Evolutionary conservation across 345 rosid species (phyloP), one percentile per base, ranked within the genome.

Genomic region (Salix purpurea): DNA sequence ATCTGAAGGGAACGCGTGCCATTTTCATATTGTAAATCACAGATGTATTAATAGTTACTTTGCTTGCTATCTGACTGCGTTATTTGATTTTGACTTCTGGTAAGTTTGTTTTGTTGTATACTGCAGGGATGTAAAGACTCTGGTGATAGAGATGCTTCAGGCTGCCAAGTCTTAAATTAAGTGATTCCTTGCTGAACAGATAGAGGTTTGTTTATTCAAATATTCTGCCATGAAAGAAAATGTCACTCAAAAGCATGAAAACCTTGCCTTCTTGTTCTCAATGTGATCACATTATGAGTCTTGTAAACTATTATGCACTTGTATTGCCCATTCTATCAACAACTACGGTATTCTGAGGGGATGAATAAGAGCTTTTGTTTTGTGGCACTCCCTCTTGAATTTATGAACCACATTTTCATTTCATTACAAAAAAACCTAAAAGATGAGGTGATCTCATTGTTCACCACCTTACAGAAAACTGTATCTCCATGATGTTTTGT

Each of bases 71-170:
- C 21, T 60, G 34, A 75, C 36, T 65, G 61, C 4, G 5, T 21
- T 71, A 56, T 67, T 23, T 61, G 26, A 42, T 24, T 37, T 39
- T 40, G n/a, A 8, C 61, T 26, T 67, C 24, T 74, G 19, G 61
- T 39, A 9, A 66, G 77, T 69, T 76, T 32, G 62, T 85, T 54
- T 73, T 85, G 52, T 44, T 78, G 76, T 46, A 4, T 69, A 67
- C 37, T 68, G 18, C 77, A 94, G 98, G 94, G 97, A 91, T 86
- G 92, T 92, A 83, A 94, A 94, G 86, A 92, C 91, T 71, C 82
- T 92, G 28, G 78, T 92, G 21, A 94, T 94, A 80, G 98, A 94
- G 73, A 90, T 94, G 98, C 97, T 92, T 77, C 91, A 88, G 86
- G 90, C 92, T 79, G 97, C 92, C 2, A 84, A 81, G 74, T 76